Evolutionary conservation across 495 filamentous ascomycete genomes (phyloP), one percentile per base, ranked within the genome.

Genomic region (Aspergillus haitiensis): DNA sequence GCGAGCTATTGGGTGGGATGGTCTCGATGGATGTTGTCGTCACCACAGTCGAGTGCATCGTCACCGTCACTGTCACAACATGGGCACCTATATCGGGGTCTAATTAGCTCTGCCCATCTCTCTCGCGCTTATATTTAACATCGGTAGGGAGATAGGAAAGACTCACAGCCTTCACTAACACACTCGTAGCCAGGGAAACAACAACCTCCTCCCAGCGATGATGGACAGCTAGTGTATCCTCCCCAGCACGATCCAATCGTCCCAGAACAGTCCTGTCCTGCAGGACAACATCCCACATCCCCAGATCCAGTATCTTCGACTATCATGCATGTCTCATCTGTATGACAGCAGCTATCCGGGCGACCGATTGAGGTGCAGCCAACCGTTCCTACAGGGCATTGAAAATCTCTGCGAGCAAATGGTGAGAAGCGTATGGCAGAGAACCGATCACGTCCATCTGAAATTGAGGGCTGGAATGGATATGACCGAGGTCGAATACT

Each of bases 131-230:
- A 56, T 32, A 13, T 7, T 42, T 51, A 53, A 37, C 31, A 18
- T 32, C 44, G 10, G 10, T 21, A 59, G 40, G 45, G 52, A 44
- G 39, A 7, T 45, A 27, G 11, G 42, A 32, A 53, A 33, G 49
- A 82, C 85, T 83, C 67, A 91, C 93, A 98, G 16, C 93, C 94
- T 37, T 88, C 79, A 31, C 82, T 81, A n/a, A 85, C 81, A 70
- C 93, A 98, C 2, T 81, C 79, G 67, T 87, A 96, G 1, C 88
- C 89, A 1, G 88, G 80, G 48, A 95, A 87, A 69, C 93, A 98
- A 64, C 93, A 98, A 1, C 93, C 93, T 1, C 92, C 92, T 5
- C 92, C 93, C 13, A 87, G 62, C 34, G 78, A 81, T 15, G 80
- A 76, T 2, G 86, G 78, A 67, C 94, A 98, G 21, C 80, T 78